Base-by-base conservation (phyloP, 768 basidiomycete genomes). In the Leucogyrophana mollusca region DNA sequence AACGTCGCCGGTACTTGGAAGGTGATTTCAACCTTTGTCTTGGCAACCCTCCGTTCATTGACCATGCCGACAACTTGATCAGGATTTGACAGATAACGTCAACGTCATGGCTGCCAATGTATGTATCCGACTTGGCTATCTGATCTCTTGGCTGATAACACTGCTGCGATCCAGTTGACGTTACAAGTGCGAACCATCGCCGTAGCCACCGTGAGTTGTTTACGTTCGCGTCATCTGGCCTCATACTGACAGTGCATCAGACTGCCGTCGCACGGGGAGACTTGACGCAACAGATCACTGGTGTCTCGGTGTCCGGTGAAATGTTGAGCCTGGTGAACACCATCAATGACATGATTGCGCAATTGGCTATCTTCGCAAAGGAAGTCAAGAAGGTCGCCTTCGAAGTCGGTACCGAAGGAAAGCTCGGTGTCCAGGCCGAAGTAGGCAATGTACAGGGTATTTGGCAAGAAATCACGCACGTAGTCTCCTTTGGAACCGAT, bases 331-430 rank as follows among this genome's bases (percentile, higher is more conserved):
- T 99, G 54, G 94, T 96, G 40, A 92, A 94, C 68, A 98, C 96
- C 14, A 98, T 98, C 80, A 97, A 97, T 68, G 85, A 87, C 65
- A 84, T 83, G 83, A 83, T 83, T 56, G 82, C 81, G 54, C 78
- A 81, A 47, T 64, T 83, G 47, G 80, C 81, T 14, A 78, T 82
- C 56, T 87, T 87, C 62, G 85, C 84, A 40, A 77, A 80, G 21
- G 84, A 88, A 59, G 87, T 97, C 48, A 97, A 94, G 68, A 90
- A 95, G 60, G 95, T 99, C 44, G 96, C 96, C 2, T 74, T 93
- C 25, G 94, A 99, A 66, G 95, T 99, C 60, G 95, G 95, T 37
- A 97, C 95, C 11, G 94, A 97, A 60, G 95, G 96, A n/a, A 97
- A 97, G 68, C 73, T 98, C 4, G 95, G 96, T 55, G 96, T 95